Base-by-base conservation (phyloP, 306 rosid genomes). In the Pyrus bretschneideri region DNA sequence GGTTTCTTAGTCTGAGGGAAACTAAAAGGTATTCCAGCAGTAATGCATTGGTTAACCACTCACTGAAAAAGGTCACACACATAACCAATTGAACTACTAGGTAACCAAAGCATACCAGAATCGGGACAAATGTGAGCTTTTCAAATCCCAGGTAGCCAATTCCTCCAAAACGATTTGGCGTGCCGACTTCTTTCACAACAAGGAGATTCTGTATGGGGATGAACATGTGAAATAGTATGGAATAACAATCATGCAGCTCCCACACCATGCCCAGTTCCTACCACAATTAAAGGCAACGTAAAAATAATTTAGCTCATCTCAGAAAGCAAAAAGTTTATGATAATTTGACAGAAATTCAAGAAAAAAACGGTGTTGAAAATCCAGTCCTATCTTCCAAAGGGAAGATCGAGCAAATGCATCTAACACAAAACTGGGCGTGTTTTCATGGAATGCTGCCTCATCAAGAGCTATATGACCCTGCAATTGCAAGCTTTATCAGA, bases 341-440 rank as follows among this genome's bases (percentile, higher is more conserved):
- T 75, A 35, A 49, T 29, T 29, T 54, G 11, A 70, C 1, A 64
- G 69, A 54, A 11, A 45, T 59, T 67, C 14, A 3, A 25, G 79
- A 76, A 69, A 79, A 67, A 75, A 88, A 95, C 99, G 97, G 81
- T 95, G 98, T 74, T 90, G 88, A 81, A 92, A 95, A 91, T 92
- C 99, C 84, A 92, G 99, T 57, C 99, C 99, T 73, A 87, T 86
- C 85, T 92, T 92, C 99, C 99, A 95, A 55, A 95, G 97, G 84
- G 77, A 90, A 58, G 98, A 88, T 22, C 97, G 97, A 66, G 97
- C 97, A 85, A 95, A 95, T 79, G 91, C 97, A 88, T 95, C 97
- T 81, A 95, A 83, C 73, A 92, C 96, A 83, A 95, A 95, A 81
- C 99, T 97, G 9, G 99, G 96, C 60, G 93, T 92, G 78, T 86